phyloP scores from a whole-genome alignment of 2,329 filamentous ascomycete genomes.

The Ophiobolus disseminans region DNA sequence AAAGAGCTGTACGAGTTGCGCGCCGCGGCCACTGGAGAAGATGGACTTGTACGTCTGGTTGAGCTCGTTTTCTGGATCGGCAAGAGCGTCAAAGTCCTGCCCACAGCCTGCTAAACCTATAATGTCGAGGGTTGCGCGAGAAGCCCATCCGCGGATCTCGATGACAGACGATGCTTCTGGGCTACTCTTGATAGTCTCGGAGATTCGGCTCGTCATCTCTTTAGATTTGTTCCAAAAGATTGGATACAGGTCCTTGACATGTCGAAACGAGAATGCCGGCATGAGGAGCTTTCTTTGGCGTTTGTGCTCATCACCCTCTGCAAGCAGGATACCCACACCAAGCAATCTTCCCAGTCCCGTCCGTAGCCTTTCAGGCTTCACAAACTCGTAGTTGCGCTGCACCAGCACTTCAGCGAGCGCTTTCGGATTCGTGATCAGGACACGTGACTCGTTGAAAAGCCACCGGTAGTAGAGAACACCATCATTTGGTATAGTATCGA shows the following conservation, averaged over 20 bases:
- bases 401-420: slow-evolving; percentile 59
- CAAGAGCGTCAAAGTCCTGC: slow-evolving; percentile 61
- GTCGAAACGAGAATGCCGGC: slow-evolving; percentile 59
- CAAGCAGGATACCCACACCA: slow-evolving; percentile 75
- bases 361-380: slow-evolving; percentile 56
- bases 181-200: slow-evolving; percentile 30
- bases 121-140: slow-evolving; percentile 64
- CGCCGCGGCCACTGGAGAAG: slow-evolving; percentile 57
- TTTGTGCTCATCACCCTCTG: slow-evolving; percentile 91
- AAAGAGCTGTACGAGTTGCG: slow-evolving; percentile 65
- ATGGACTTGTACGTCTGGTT: slow-evolving; percentile 60
- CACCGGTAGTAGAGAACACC: slow-evolving; percentile 62
- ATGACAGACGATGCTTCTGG: slow-evolving; percentile 44
- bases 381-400: slow-evolving; percentile 59
- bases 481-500: slow-evolving; percentile 61
- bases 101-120: slow-evolving; percentile 65
- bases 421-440: slow-evolving; percentile 56
- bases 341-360: slow-evolving; percentile 68
- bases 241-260: slow-evolving; percentile 59
- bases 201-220: slow-evolving; percentile 51
- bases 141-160: slow-evolving; percentile 56
- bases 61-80: slow-evolving; percentile 60
- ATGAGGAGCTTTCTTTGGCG: slow-evolving; percentile 57
- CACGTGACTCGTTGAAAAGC: slow-evolving; percentile 54
- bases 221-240: slow-evolving; percentile 58